Evolutionary conservation across 2,329 filamentous ascomycete genomes (phyloP).

Genomic region (Leptoxyphium fumago): DNA sequence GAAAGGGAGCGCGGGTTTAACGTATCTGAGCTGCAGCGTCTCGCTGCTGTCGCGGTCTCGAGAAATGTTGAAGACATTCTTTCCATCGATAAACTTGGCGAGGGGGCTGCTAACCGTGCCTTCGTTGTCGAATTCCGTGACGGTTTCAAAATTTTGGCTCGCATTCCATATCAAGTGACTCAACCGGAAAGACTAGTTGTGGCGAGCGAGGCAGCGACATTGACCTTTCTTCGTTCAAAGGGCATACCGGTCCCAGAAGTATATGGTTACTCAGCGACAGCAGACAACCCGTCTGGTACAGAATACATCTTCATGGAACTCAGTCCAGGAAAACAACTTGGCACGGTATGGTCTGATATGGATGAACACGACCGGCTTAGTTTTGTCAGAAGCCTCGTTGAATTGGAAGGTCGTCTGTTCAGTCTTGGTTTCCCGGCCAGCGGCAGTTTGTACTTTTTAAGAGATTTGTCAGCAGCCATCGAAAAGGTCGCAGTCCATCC

Average conservation of each 20-base stretch:
- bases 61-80: conserved; percentile 4
- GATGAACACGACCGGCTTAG: conserved; percentile 10
- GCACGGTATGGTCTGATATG: conserved; percentile 8
- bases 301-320: conserved; percentile 16
- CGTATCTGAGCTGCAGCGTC: conserved; percentile 12
- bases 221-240: conserved; percentile 9
- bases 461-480: conserved; percentile 9
- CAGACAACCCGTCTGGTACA: conserved; percentile 10
- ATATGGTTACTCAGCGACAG: conserved; percentile 9
- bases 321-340: conserved; percentile 7
- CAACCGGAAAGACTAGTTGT: conserved; percentile 6
- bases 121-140: conserved; percentile 12
- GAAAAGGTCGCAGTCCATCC: conserved; percentile 9
- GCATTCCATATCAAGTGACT: conserved; percentile 9
- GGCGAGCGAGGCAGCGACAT: conserved; percentile 14
- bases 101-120: conserved; percentile 24
- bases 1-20: background rate
- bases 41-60: conserved; percentile 16
- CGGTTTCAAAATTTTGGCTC: conserved; percentile 10
- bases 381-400: conserved; percentile 15
- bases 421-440: conserved; percentile 17
- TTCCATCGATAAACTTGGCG: conserved; percentile 18
- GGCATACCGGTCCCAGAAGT: conserved; percentile 11
- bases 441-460: conserved; percentile 22
- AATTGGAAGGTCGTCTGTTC: conserved; percentile 17